Base-by-base conservation (phyloP, 2,329 filamentous ascomycete genomes). In the Colletotrichum siamense region DNA sequence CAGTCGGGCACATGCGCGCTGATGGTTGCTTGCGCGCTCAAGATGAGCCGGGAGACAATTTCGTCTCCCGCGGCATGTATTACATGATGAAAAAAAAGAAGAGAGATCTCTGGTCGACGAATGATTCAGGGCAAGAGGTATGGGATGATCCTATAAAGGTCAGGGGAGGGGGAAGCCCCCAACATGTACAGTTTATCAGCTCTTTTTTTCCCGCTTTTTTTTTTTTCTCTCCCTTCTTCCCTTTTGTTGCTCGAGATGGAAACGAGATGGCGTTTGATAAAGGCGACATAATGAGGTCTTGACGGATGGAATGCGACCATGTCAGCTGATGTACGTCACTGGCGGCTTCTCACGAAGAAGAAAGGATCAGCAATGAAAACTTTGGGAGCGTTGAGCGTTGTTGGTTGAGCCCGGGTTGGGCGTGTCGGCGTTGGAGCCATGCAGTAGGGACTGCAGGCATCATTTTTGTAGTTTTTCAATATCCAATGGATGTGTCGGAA, bases 341-440 rank as follows among this genome's bases (percentile, higher is more conserved):
- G 52, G 30, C 62, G 44, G 52, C 65, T 75, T 63, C 75, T 63
- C 36, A 39, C 52, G 71, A 61, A 26, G 67, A 67, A 71, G 55
- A 55, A 71, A 66, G 66, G 61, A 55, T 71, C 62, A 75, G 71
- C 75, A 75, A 77, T 77, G 75, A 71, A 74, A 67, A 63, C 36
- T 75, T 71, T 69, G 39, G 73, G 70, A 69, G 73, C 59, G 73
- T 69, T 73, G 63, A 76, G 73, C 73, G 70, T 76, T 73, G 64
- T 69, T 73, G 44, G 64, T 76, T 15, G 44, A 76, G 57, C 70
- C 64, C 39, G 44, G 73, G 36, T 18, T 63, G 57, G 70, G 52
- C 73, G 73, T 76, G 64, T 69, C 30, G 73, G 73, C 73, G 73
- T 76, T 76, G 70, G 70, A 59, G 64, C 63, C 73, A 68, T 18